Base-by-base conservation (phyloP, 805 yeast genomes). In the Pichia cabralensis region DNA sequence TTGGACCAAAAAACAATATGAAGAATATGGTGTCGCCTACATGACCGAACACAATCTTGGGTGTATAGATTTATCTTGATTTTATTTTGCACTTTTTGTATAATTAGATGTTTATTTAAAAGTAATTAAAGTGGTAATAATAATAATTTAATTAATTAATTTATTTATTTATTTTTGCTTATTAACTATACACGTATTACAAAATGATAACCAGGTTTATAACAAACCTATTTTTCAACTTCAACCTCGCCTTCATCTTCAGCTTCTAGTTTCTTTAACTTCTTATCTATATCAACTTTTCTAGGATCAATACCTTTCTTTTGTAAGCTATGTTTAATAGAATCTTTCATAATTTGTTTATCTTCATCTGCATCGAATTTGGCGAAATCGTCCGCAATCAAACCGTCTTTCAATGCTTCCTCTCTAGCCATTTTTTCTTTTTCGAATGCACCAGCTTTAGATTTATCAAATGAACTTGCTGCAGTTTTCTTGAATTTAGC, bases 401-500 rank as follows among this genome's bases (percentile, higher is more conserved):
- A 70, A 51, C 88, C 80, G 61, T 82, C 94, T 50, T 78, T 80
- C 8, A 45, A 55, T 38, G 77, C 82, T 60, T 83, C 95, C 30
- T 79, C 72, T 64, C 89, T 70, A n/a, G 94, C 92, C 39, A 70
- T 58, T 22, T 65, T 62, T 60, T 84, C 95, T 64, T 83, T 84
- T 60, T 84, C 95, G 52, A 71, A 71, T 16, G 95, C 94, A 46
- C 92, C 89, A 7, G 92, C 88, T 63, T 80, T 82, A 38, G 86
- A 74, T 35, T 74, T 75, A 60, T 83, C 95, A 49, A 80, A 82
- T 30, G 88, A 80, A 44, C 94, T 78, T 40, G 95, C 67, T 1
- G 88, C 94, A 43, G 73, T 76, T 71, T 92, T 92, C 64, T 83
- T 76, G 68, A 92, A 84, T 60, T 89, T 92, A 36, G 99, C 99